These are phyloP conservation scores for Mercurialis annua DNA, from an alignment of 345 rosid genomes.

Conservation along the genomic window DNA sequence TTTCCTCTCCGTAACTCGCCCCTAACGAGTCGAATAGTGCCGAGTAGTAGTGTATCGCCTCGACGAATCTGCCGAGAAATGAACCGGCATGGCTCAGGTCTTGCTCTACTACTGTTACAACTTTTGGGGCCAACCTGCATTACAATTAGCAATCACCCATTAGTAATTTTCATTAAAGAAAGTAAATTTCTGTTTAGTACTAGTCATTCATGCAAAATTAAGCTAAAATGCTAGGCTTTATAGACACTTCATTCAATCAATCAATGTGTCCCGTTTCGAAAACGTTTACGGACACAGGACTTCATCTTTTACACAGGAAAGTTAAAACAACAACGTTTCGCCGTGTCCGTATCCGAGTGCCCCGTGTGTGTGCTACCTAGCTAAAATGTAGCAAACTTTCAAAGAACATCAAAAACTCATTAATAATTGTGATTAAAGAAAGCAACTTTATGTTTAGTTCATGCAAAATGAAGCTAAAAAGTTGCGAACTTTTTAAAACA, in stretches of 20 bases:
- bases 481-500: background rate
- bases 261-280: no score
- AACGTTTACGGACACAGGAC: no score
- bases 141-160: background rate
- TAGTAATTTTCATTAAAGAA: background rate
- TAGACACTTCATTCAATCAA: no score
- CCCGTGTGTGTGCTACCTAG: no score
- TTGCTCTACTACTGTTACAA: constrained; percentile 96
- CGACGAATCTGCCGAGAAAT: constrained; percentile 90
- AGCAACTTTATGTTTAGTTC: no score
- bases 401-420: no score
- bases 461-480: no score
- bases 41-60: constrained; percentile 97
- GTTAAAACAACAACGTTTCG: background rate
- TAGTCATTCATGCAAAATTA: no score
- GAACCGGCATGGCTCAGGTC: constrained; percentile 91
- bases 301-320: background rate
- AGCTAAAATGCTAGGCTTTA: no score
- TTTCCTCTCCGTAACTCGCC: constrained; percentile 94
- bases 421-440: no score
- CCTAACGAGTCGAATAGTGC: constrained; percentile 91
- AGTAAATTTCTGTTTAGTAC: no score
- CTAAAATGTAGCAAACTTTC: background rate
- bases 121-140: constrained; percentile 84
- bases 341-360: no score